Evolutionary conservation across 495 filamentous ascomycete species (phyloP), one percentile per base, ranked within the genome.

Genomic region (Gamarada debralockiae): DNA sequence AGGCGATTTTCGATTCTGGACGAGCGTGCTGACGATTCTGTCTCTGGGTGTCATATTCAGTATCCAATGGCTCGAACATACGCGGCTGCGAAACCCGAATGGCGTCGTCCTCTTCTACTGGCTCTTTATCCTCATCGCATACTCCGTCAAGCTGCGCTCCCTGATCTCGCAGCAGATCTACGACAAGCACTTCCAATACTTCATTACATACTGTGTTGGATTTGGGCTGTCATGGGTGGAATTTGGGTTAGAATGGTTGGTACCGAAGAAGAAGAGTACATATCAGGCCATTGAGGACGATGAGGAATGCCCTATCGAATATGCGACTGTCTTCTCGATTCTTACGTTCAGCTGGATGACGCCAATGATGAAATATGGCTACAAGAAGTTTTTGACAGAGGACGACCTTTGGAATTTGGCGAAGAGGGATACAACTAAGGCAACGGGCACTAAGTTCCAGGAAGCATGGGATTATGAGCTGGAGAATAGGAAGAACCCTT

Each of bases 281-380:
- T 99, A 97, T 67, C 84, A 90, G 63, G 86, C 82, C 2, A 66
- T 97, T 51, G 83, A 85, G n/a, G 89, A 93, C 49, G 70, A 73
- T n/a, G 89, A 91, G 52, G 92, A 97, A 72, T 97, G 93, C 59
- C 95, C 95, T 0, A 84, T 86, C 29, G 92, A 97, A 73, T 95
- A 95, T 70, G 91, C 95, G 20, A 90, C 92, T 48, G 77, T 97
- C 40, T 97, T 97, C 70, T 96, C 92, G 9, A 81, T 88, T 34
- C 80, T 99, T 25, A 95, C 92, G 9, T 99, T 99, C 66, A 82
- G 87, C 51, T 99, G 95, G 95, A 96, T 99, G 90, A 99, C 95
- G 0, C 90, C 92, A 14, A 70, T 97, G 80, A 99, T 99, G 95
- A 90, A 85, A 61, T 83, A 85, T 70, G 95, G 95, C 15, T 97